Base-by-base conservation (phyloP, 768 basidiomycete species). In the Kwoniella sp. region DNA sequence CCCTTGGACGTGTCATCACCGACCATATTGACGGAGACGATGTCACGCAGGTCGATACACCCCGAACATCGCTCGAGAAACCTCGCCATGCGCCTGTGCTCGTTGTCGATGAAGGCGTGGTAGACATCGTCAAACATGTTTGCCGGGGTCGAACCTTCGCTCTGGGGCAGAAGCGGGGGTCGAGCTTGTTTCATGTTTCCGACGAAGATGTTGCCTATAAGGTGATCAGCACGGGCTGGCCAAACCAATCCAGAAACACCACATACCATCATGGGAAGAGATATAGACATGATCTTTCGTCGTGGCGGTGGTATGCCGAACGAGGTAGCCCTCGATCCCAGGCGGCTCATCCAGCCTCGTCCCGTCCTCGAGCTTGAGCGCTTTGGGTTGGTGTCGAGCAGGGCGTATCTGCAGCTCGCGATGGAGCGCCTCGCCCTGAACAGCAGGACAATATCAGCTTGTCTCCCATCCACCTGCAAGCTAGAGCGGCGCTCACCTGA, bases 271-370 rank as follows among this genome's bases (percentile, higher is more conserved):
- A 48, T 70, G 60, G 5, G 62, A 55, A 1, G 66, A 41, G 12
- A 70, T 34, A 38, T 63, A 73, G 15, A 71, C 42, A 15, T 55
- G 51, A 22, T 62, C 61, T 40, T 56, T 67, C 11, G 59, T 25
- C 1, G 41, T 17, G 5, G 50, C 47, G 22, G 23, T 43, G 14
- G 56, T 65, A 29, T 61, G 56, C 32, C 60, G 46, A 29, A 41
- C 49, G n/a, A 92, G 76, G 73, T 87, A 95, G 2, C 92, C 92
- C 74, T 96, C 92, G 40, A 93, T 77, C 0, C 82, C 80, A 0
- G 84, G 83, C 1, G 92, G 92, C 62, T 92, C 88, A 28, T 80
- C 73, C 15, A 91, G 66, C 31, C 70, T 75, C 14, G 73, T 78
- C 9, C 79, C 79, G 43, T 81, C 77, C 40, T 76, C 75, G 63